A percentile compares a stretch with the other conserved stretches of the same genome.
Evolutionary conservation across 192 early-diverging fungal species (phyloP).

Genomic region (Physocladia obscura): DNA sequence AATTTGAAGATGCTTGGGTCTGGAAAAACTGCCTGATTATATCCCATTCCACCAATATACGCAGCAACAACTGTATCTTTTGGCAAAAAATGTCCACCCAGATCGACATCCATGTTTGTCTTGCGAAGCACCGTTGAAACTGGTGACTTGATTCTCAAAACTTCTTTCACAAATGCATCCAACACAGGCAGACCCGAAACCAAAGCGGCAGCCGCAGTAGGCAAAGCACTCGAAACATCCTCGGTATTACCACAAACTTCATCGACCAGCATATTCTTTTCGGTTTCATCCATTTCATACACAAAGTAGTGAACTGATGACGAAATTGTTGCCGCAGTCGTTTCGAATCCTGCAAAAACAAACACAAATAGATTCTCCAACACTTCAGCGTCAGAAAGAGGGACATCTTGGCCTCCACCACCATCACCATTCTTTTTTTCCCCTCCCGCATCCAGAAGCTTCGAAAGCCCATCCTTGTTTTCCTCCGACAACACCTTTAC

Average conservation of each 20-base stretch:
- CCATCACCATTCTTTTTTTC: background rate
- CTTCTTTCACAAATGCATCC: conserved; percentile 24
- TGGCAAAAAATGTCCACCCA: background rate
- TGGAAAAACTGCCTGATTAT: background rate
- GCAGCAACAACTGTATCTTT: background rate
- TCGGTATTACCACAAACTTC: no score
- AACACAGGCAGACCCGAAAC: conserved; percentile 11
- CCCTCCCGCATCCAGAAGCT: background rate
- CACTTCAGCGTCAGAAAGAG: conserved; percentile 10
- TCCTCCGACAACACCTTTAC: background rate
- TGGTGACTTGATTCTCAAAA: conserved; percentile 10
- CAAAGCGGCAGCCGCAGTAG: background rate
- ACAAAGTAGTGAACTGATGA: conserved; percentile 2
- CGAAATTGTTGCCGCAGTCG: conserved; percentile 11
- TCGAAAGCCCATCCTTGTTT: conserved; percentile 1
- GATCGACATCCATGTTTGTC: background rate
- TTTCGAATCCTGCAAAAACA: conserved; percentile 15
- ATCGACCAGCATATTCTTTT: background rate
- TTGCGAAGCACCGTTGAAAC: background rate
- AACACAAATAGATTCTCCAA: conserved; percentile 12
- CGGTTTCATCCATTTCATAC: background rate
- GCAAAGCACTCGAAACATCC: no score
- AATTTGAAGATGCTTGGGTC: conserved; percentile 6
- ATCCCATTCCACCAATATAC: background rate
- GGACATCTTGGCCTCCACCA: no score